Base-by-base conservation (phyloP, 2,329 filamentous ascomycete species). In the Paraphoma sp. region DNA sequence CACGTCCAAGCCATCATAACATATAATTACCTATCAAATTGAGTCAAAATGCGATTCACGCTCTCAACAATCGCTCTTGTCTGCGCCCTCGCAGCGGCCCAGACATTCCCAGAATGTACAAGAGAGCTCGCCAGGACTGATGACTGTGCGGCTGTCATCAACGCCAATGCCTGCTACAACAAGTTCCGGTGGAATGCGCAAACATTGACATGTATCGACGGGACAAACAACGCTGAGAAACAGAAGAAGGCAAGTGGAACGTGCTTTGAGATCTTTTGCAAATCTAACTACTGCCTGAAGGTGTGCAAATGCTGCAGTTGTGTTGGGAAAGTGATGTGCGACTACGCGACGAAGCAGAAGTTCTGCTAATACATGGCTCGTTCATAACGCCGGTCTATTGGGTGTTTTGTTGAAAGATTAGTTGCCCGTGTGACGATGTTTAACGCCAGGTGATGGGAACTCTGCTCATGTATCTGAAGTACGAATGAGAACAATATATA, bases 121-220 rank as follows among this genome's bases (percentile, higher is more conserved):
- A 41, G 44, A 29, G 67, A 66, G 30, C 45, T 72, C 11, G 65
- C 59, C 11, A 52, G 56, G 57, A 70, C 64, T 8, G 69, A 74
- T 29, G 69, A 69, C 6, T 73, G 70, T 40, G 67, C 69, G 4
- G 59, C 60, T 33, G 69, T 73, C 43, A 72, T 73, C 57, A 64
- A 73, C 48, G 70, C 71, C 16, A 73, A 72, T 45, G 70, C 70
- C 6, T 74, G 69, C 54, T 72, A 73, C 57, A 73, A 73, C 56
- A 62, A 72, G 52, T 57, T 62, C 38, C 59, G 67, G 10, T 73
- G 67, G 30, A 66, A 65, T 33, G 54, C 63, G 14, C 60, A 62
- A 41, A 68, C 68, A 4, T 47, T 72, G 36, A 54, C 50, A 12
- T 73, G 70, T 36, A 69, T 73, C 17, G 68, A 73, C 46, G 71